A percentile compares a stretch with the other conserved stretches of the same genome.
Conservation (phyloP, 495 filamentous ascomycete species). For the Penicillium coprophilum region DNA sequence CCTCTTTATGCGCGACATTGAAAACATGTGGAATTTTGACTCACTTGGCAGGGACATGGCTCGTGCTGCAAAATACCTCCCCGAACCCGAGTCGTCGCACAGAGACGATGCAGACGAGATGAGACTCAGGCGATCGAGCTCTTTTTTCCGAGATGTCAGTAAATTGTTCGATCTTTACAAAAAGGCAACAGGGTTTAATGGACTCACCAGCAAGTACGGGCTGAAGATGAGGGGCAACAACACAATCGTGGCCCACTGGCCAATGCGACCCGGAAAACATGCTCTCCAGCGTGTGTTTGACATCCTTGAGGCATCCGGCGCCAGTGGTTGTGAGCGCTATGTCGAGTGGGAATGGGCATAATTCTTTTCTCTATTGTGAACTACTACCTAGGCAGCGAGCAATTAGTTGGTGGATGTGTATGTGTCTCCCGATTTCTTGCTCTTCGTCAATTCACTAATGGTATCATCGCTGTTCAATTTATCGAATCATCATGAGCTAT, state of each 20-base stretch:
- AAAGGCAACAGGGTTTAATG: background rate
- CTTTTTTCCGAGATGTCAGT: too few species aligned
- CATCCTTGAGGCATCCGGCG: background rate
- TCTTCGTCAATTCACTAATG: background rate
- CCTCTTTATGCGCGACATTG: too few species aligned
- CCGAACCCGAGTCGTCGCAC: too few species aligned
- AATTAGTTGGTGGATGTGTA: background rate
- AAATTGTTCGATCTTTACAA: background rate
- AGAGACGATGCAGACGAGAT: too few species aligned
- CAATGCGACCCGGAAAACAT: background rate
- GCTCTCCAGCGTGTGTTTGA: background rate
- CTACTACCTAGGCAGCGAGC: too few species aligned
- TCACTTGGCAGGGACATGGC: too few species aligned
- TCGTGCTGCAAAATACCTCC: too few species aligned
- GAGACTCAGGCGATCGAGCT: too few species aligned
- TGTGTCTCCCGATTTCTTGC: background rate
- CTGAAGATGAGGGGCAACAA: background rate
- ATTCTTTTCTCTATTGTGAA: background rate
- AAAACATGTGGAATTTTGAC: too few species aligned
- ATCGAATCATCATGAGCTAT: background rate
- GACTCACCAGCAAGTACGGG: background rate
- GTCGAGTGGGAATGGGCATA: background rate
- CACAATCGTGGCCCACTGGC: background rate
- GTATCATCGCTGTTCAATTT: constrained; percentile 7
- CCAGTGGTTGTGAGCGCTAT: background rate